These are phyloP conservation scores for Candida berthetii DNA, from an alignment of 805 yeast species.

Conservation along the genomic window DNA sequence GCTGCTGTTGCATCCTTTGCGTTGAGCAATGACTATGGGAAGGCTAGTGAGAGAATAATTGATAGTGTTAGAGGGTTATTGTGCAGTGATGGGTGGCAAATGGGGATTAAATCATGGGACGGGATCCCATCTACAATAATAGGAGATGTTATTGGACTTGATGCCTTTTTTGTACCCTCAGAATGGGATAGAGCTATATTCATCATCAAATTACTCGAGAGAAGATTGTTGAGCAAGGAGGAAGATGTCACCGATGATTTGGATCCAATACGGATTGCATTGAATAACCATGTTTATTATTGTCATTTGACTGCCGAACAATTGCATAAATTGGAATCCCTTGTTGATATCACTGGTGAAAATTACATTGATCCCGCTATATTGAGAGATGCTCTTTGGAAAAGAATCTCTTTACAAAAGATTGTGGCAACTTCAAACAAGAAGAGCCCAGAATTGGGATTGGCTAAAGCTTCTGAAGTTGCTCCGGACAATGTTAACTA, in stretches of 20 bases:
- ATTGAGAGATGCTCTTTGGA: conserved; percentile 44
- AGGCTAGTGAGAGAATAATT: conserved; percentile 35
- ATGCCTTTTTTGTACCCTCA: conserved; percentile 45
- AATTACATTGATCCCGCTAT: conserved; percentile 32
- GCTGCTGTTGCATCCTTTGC: conserved; percentile 36
- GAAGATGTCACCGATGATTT: conserved; percentile 12
- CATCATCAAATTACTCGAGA: conserved; percentile 33
- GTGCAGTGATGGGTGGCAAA: conserved; percentile 44
- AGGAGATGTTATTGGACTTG: conserved; percentile 38
- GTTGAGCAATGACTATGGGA: conserved; percentile 35
- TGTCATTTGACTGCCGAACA: conserved; percentile 45
- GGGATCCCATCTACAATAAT: conserved; percentile 36
- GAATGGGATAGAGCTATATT: conserved; percentile 53
- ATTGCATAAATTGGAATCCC: conserved; percentile 35
- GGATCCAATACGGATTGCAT: conserved; percentile 21
- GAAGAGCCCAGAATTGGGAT: conserved; percentile 20
- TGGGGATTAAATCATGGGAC: conserved; percentile 39
- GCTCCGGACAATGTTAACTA: conserved; percentile 22
- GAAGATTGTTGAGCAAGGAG: conserved; percentile 16
- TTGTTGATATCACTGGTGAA: conserved; percentile 27
- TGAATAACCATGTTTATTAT: conserved; percentile 37
- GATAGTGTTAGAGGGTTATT: conserved; percentile 41
- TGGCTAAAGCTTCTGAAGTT: conserved; percentile 17
- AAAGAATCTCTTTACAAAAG: conserved; percentile 35
- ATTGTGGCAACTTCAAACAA: conserved; percentile 25